Percentiles rank a stretch among this genome's conserved stretches.
Evolutionary conservation across 106 monocot genomes (phyloP).

Genomic region (Apostasia ramifera): DNA sequence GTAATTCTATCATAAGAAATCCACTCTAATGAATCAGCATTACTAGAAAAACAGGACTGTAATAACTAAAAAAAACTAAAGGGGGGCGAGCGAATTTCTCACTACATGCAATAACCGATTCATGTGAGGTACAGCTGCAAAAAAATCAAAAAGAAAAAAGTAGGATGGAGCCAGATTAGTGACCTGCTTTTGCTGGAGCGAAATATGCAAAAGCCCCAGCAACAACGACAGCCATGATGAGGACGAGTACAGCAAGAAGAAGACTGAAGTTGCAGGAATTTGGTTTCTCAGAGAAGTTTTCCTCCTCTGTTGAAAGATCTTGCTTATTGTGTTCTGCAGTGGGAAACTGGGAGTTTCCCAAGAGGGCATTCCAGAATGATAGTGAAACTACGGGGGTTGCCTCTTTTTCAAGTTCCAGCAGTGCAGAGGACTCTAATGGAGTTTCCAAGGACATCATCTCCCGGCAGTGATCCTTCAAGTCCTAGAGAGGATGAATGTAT

Average conservation of each 20-base stretch:
- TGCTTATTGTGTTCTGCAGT: not conserved
- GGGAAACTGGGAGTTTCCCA: conserved; percentile 11
- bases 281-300: not conserved
- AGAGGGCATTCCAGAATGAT: conserved; percentile 58
- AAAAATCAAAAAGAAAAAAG: too few relatives aligned
- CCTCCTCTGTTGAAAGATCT: not conserved
- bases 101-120: too few relatives aligned
- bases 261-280: conserved; percentile 17
- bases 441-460: conserved; percentile 72
- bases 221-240: conserved; percentile 31
- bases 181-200: not conserved
- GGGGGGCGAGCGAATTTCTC: too few relatives aligned
- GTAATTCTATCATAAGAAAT: too few relatives aligned
- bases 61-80: too few relatives aligned
- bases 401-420: conserved; percentile 52
- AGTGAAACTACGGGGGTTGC: conserved; percentile 2
- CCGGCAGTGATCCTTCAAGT: conserved; percentile 62
- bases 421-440: conserved; percentile 19
- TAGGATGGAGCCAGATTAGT: too few relatives aligned
- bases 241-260: conserved; percentile 15
- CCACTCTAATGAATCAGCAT: too few relatives aligned
- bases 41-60: too few relatives aligned
- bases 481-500: conserved; percentile 27
- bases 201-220: conserved; percentile 9
- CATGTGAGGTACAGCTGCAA: too few relatives aligned